A percentile compares a stretch with the other conserved stretches of the same genome.
Evolutionary conservation across 2,329 filamentous ascomycete species (phyloP).

Genomic region (Fusarium falciforme): DNA sequence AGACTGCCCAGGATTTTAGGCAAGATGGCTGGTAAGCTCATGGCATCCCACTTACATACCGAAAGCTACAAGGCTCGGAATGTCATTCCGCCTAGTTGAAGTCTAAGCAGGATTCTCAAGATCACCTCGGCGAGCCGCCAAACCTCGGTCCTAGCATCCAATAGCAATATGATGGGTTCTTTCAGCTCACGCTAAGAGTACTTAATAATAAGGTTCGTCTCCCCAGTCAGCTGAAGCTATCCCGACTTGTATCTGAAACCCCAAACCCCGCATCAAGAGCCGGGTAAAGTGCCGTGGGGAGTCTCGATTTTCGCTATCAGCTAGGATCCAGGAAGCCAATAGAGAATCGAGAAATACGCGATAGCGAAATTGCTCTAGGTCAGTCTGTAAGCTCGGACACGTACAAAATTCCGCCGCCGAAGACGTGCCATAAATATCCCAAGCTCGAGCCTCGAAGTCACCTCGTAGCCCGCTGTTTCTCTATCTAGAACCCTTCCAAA

Average conservation of each 20-base stretch:
- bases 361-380: not conserved
- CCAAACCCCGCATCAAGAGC: not conserved
- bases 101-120: not conserved
- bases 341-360: accelerated
- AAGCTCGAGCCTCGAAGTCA: not conserved
- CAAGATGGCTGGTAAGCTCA: not conserved
- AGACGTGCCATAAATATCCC: not conserved
- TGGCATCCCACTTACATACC: not conserved
- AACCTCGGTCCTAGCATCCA: not conserved
- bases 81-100: not conserved
- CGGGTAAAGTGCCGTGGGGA: not conserved
- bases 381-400: not conserved
- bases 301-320: not conserved
- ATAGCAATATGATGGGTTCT: not conserved
- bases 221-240: not conserved
- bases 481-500: not conserved
- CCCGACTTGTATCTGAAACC: not conserved
- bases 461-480: not conserved
- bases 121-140: not conserved
- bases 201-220: not conserved
- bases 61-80: not conserved
- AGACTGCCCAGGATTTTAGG: not conserved
- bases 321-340: not conserved
- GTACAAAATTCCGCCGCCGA: not conserved
- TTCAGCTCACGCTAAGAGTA: not conserved